These are phyloP conservation scores for Epichloe sp. DNA, from an alignment of 2,329 filamentous ascomycete genomes.

Conservation along the genomic window DNA sequence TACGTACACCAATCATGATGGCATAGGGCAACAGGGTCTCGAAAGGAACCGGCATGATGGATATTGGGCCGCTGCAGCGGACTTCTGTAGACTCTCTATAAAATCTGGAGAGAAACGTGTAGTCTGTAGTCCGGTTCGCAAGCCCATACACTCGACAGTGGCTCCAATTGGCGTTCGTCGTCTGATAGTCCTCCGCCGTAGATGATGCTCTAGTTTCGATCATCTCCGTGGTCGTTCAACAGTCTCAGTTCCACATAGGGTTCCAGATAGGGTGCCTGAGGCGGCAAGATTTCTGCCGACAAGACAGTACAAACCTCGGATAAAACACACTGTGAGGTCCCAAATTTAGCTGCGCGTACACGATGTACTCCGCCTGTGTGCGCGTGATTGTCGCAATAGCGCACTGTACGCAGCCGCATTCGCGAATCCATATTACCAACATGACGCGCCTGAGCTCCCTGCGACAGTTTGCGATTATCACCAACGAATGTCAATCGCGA, in stretches of 20 bases:
- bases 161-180: conserved; percentile 3
- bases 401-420: conserved; percentile 5
- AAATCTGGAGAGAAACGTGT: background rate
- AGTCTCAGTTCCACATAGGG: background rate
- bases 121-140: background rate
- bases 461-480: background rate
- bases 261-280: conserved; percentile 10
- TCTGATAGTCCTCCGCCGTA: background rate
- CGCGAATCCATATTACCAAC: conserved; percentile 1
- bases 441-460: conserved; percentile 1
- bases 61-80: conserved; percentile 18
- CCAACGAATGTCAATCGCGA: background rate
- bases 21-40: conserved; percentile 51
- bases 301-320: background rate
- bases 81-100: conserved; percentile 7
- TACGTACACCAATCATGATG: conserved; percentile 47
- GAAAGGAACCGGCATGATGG: conserved; percentile 48
- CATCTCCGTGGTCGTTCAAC: background rate
- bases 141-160: background rate
- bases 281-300: conserved; percentile 5
- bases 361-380: too few relatives aligned
- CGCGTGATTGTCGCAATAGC: background rate
- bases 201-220: background rate
- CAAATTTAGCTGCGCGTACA: background rate
- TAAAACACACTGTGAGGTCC: background rate